These are phyloP conservation scores for Didymella lethalis DNA, from an alignment of 2,329 filamentous ascomycete genomes.

Conservation along the genomic window DNA sequence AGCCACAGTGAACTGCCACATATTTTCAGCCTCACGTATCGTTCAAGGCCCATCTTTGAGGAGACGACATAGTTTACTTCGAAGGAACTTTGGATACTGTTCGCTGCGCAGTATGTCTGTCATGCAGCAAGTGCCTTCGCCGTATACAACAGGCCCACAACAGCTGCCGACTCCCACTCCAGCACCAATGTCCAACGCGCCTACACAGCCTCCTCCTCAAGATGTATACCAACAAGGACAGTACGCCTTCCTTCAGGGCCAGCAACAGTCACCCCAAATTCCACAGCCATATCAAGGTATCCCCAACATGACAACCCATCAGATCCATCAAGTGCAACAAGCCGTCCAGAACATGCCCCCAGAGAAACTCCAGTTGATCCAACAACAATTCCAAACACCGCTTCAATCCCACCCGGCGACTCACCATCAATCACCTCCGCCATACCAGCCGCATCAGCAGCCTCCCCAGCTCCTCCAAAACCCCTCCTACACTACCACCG, in stretches of 20 bases:
- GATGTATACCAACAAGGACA: not conserved
- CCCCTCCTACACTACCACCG: not conserved
- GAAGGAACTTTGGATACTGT: not conserved
- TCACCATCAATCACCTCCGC: not conserved
- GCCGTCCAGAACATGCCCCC: not conserved
- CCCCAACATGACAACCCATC: not conserved
- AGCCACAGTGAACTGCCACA: constrained; percentile 21
- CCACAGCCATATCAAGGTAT: not conserved
- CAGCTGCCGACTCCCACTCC: not conserved
- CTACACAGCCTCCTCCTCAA: not conserved
- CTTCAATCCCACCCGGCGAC: not conserved
- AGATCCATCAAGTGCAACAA: not conserved
- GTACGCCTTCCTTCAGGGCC: not conserved
- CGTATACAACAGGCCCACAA: not conserved
- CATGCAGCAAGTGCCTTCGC: not conserved
- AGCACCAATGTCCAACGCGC: not conserved
- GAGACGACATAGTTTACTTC: not conserved
- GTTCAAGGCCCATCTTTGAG: not conserved
- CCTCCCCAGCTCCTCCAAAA: not conserved
- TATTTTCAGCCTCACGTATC: constrained; percentile 11
- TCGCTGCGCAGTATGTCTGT: not conserved
- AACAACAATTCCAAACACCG: not conserved
- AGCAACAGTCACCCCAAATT: not conserved
- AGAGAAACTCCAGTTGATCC: not conserved
- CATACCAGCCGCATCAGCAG: not conserved